Base-by-base conservation (phyloP, 495 filamentous ascomycete genomes). In the Aspergillus avenaceus region DNA sequence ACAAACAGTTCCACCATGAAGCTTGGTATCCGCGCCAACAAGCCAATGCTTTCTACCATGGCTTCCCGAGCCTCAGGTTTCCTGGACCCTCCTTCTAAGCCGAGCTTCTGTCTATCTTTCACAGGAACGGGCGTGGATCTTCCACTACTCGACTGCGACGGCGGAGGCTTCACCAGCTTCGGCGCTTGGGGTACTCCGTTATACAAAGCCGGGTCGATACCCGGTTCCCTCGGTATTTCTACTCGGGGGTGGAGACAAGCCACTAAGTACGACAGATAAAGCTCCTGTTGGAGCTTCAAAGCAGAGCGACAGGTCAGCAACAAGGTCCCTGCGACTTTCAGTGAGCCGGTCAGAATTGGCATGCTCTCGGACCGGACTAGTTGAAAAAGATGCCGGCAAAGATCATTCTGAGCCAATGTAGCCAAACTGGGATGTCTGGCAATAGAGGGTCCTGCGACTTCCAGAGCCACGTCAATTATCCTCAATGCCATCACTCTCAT, bases 401-500 rank as follows among this genome's bases (percentile, higher is more conserved):
- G 77, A 47, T 91, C 90, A 67, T 99, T 91, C 62, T 95, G 90
- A 1, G 93, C 95, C 29, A 97, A 73, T 11, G 77, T 83, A 21
- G 95, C 91, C 45, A 99, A 72, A 44, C 85, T 90, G 6, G 92
- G 91, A 64, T 99, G 95, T 50, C 87, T 87, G 40, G 91, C 89
- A 60, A 99, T 97, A 0, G 91, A 95, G 1, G 93, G 92, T 0
- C 93, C 93, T 19, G 93, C 91, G 50, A 97, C 91, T 64, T 99
- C 93, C 31, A 99, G 78, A 9, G 93, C 92, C 27, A 99, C 93
- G 73, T 97, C 93, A 50, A 97, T 95, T 50, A 99, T 97, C 26
- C 95, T 80, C 46, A 99, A 72, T 5, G 95, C 93, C 90, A 97
- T 97, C 19, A 97, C 89, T 55, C 91, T 81, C 86, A 97, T 95